Evolutionary conservation across 345 rosid genomes (phyloP).

Genomic region (Aegle marmelos): DNA sequence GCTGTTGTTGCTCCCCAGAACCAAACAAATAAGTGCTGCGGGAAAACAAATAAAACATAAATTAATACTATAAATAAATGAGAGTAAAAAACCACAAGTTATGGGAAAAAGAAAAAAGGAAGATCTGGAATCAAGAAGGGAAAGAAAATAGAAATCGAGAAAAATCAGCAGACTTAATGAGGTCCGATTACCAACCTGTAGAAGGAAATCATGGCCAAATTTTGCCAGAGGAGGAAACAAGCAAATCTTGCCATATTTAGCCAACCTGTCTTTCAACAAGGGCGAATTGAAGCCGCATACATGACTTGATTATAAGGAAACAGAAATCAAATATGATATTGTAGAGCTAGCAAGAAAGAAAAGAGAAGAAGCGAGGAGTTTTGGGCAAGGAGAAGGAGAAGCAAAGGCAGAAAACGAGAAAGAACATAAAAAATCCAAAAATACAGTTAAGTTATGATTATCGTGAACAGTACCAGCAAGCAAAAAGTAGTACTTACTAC

Average conservation of each 20-base stretch:
- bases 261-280: background rate
- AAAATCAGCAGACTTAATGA: slow-evolving; percentile 14
- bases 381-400: background rate
- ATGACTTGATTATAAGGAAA: background rate
- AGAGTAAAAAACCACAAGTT: background rate
- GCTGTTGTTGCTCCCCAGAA: slow-evolving; percentile 13
- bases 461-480: slow-evolving; percentile 20
- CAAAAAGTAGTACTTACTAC: background rate
- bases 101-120: background rate
- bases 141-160: slow-evolving; percentile 15
- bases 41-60: background rate
- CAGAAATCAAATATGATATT: background rate
- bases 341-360: background rate
- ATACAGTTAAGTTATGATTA: slow-evolving; percentile 15
- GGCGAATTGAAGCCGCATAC: background rate
- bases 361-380: background rate
- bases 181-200: slow-evolving; percentile 19
- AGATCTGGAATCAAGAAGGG: slow-evolving; percentile 6
- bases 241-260: slow-evolving; percentile 15
- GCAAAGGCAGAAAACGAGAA: background rate
- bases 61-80: background rate
- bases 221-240: slow-evolving; percentile 18
- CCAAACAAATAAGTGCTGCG: slow-evolving; percentile 14
- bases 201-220: slow-evolving; percentile 13
- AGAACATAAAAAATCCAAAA: slow-evolving; percentile 6